Evolutionary conservation across 768 basidiomycete genomes (phyloP).

Genomic region (Rhizopogon vinicolor): DNA sequence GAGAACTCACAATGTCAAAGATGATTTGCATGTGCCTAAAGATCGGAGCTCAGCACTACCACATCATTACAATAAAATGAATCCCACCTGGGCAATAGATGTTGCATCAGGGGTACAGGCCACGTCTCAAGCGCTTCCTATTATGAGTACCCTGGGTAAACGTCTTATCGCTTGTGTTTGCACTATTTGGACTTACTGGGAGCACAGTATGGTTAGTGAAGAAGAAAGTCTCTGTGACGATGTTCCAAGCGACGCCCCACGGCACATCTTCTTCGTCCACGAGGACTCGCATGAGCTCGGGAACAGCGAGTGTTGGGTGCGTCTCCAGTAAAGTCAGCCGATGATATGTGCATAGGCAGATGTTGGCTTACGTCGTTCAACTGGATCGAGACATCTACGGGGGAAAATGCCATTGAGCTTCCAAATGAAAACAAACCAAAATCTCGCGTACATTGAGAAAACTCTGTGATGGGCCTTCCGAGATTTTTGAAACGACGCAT

Average conservation of each 20-base stretch:
- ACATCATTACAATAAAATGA: slow-evolving; percentile 5
- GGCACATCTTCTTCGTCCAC: slow-evolving; percentile 86
- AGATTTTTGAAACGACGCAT: slow-evolving; percentile 90
- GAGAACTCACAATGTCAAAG: slow-evolving; percentile 75
- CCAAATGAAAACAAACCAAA: neutral
- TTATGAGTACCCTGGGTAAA: neutral
- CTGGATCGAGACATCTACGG: slow-evolving; percentile 81
- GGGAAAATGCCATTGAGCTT: neutral
- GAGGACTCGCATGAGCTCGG: slow-evolving; percentile 90
- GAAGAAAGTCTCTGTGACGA: slow-evolving; percentile 87
- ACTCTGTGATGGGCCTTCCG: slow-evolving; percentile 70
- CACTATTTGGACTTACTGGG: slow-evolving; percentile 47
- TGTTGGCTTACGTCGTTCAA: slow-evolving; percentile 72
- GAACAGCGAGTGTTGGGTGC: slow-evolving; percentile 92
- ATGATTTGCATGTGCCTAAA: slow-evolving; percentile 85
- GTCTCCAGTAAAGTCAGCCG: slow-evolving; percentile 45
- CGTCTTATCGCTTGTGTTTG: neutral
- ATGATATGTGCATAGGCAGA: neutral
- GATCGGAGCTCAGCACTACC: neutral
- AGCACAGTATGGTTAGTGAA: slow-evolving; percentile 96
- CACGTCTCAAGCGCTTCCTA: slow-evolving; percentile 89
- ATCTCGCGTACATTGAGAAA: slow-evolving; percentile 69
- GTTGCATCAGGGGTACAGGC: slow-evolving; percentile 82
- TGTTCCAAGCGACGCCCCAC: slow-evolving; percentile 86
- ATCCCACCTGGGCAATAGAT: slow-evolving; percentile 70